Evolutionary conservation across 352 stramenopile species (phyloP).

Genomic region (Globisporangium okanoganense): DNA sequence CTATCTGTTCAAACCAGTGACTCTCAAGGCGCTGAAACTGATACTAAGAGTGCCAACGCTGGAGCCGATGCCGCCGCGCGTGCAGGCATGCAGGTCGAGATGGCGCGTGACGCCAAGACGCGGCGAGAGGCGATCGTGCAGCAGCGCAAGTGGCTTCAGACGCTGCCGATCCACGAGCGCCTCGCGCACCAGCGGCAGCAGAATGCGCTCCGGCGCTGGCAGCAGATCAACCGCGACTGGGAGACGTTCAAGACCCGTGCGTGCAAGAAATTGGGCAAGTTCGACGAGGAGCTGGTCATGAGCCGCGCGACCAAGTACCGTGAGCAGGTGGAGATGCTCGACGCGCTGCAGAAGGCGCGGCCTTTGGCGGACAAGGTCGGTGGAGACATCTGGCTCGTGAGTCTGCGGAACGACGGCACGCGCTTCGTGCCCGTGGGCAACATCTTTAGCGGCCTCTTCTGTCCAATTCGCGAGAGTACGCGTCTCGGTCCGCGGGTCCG

Average conservation of each 20-base stretch:
- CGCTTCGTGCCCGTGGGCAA: slow-evolving; percentile 89
- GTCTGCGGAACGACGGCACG: slow-evolving; percentile 77
- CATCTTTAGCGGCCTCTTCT: slow-evolving; percentile 92
- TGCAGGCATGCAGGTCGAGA: slow-evolving; percentile 21
- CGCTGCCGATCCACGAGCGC: slow-evolving; percentile 68
- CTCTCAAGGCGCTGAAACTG: not conserved
- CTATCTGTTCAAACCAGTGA: not conserved
- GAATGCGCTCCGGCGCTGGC: slow-evolving; percentile 66
- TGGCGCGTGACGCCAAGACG: slow-evolving; percentile 34
- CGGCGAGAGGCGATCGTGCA: slow-evolving; percentile 39
- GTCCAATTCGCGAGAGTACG: slow-evolving; percentile 74
- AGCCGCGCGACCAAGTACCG: slow-evolving; percentile 77
- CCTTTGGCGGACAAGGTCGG: slow-evolving; percentile 87
- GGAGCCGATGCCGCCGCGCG: not conserved
- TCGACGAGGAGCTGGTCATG: slow-evolving; percentile 83
- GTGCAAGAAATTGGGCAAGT: slow-evolving; percentile 55
- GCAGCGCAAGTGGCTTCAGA: slow-evolving; percentile 63
- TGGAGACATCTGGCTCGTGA: slow-evolving; percentile 89
- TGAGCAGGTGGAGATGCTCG: slow-evolving; percentile 88
- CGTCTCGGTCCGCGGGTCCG: slow-evolving; percentile 46
- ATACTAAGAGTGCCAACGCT: not conserved
- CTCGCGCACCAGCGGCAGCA: slow-evolving; percentile 62
- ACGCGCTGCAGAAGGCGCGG: slow-evolving; percentile 84
- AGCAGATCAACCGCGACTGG: slow-evolving; percentile 67
- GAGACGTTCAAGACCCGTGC: slow-evolving; percentile 62